Base-by-base conservation (phyloP, 257 asterid species). In the Jaltomata sinuosa region DNA sequence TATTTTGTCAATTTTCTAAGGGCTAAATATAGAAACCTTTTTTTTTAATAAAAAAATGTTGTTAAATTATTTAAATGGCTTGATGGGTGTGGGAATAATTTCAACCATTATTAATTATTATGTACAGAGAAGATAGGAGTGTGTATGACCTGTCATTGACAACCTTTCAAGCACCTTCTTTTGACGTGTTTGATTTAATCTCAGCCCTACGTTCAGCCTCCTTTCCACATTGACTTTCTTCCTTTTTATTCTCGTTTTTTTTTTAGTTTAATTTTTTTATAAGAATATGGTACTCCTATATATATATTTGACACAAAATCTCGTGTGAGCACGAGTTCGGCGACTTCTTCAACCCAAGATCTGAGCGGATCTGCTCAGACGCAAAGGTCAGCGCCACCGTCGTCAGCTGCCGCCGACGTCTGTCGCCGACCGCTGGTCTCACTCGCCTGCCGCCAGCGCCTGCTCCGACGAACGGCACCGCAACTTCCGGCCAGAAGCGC, bases 181-280 rank as follows among this genome's bases (percentile, higher is more conserved):
- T 77, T 77, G 81, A 77, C 81, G 62, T 77, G 62, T 49, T 77
- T 14, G 3, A 77, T 77, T 74, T 77, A 49, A 77, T 77, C 81
- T 27, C 62, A 49, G 62, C 45, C 81, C 27, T 49, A 6, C 8
- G 0, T 74, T 45, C 38, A 0, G 6, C 38, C 0, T 0, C 16
- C n/a, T 25, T 27, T 71, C 15, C 61, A 27, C 40, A 16, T 76
- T 25, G 42, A 76, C 10, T 11, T 40, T 11, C 8, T 4, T 0
- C 7, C 7, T 8, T 3, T 3, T n/a, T n/a, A n/a, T n/a, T 0
- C 1, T 71, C 0, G 19, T 19, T 21, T 11, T 6, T 0, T 22
- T 21, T 38, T 71, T 11, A 36, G 50, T 68, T 68, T 27, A 19
- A 68, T 68, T 67, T 19, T 34, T 38, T 38, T 38, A 38, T 38